Evolutionary conservation across 495 filamentous ascomycete species (phyloP), one percentile per base, ranked within the genome.

Genomic region (Aspergillus nanangensis): DNA sequence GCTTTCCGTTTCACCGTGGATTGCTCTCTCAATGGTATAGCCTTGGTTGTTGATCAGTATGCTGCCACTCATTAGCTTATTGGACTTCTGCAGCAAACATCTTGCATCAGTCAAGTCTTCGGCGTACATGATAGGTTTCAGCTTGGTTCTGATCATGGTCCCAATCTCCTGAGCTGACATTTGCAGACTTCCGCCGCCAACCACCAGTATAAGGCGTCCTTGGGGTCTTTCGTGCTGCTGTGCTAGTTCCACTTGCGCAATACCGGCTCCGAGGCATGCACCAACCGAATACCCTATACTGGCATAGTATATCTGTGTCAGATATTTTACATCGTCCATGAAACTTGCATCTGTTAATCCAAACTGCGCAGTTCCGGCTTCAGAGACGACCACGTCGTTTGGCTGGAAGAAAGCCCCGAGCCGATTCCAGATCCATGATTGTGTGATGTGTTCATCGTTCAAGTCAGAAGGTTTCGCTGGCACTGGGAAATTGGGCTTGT

Each of bases 101-200:
- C n/a, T n/a, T n/a, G n/a, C n/a, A n/a, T n/a, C n/a, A n/a, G n/a
- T n/a, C n/a, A n/a, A n/a, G n/a, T n/a, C n/a, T n/a, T n/a, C n/a
- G 36, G 88, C 80, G 57, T 85, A 84, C 51, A 93, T 81, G 43
- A 86, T 83, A 15, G 87, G 73, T 39, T 84, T 75, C 23, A 94
- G 60, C 13, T 73, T 71, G 45, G 84, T 74, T 8, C 78, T 75
- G 38, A 94, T 76, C 69, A 92, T 89, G 15, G 86, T 87, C 52
- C 79, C 80, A 43, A 94, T 70, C 56, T 90, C 87, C 60, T 93
- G 88, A 3, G 72, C 82, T 0, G 86, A 89, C 41, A 93, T 74
- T 55, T 94, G 87, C 50, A 93, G 74, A 51, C 79, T 84, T 14
- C 88, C 88, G 50, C 93, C 88, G 29, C 88, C 88, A n/a, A 84